These are phyloP conservation scores for Lactarius psammicola DNA, from an alignment of 768 basidiomycete genomes.

Conservation along the genomic window DNA sequence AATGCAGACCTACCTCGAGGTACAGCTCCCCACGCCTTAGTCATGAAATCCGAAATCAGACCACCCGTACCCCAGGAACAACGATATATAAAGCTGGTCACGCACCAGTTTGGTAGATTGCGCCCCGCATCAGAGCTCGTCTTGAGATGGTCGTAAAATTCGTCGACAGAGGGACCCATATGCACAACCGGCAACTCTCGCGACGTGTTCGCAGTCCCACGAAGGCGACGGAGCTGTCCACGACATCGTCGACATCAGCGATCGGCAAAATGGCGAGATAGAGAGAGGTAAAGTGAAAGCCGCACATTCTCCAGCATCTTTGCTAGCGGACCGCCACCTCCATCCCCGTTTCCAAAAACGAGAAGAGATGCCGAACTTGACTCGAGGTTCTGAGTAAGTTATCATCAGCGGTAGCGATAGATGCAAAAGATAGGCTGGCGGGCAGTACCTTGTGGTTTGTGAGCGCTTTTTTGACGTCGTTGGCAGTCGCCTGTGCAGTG, in stretches of 20 bases:
- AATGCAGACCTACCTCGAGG: conserved; percentile 58
- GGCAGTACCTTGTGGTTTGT: conserved; percentile 80
- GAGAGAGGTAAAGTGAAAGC: background rate
- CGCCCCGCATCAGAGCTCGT: conserved; percentile 60
- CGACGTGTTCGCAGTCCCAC: conserved; percentile 74
- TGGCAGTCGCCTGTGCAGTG: conserved; percentile 85
- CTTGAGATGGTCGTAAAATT: conserved; percentile 83
- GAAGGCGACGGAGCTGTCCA: conserved; percentile 77
- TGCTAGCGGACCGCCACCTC: conserved; percentile 81
- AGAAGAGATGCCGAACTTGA: conserved; percentile 75
- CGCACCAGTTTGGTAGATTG: conserved; percentile 82
- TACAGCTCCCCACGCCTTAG: conserved; percentile 83
- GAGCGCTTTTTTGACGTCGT: conserved; percentile 81
- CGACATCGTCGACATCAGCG: background rate
- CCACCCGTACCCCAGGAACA: background rate
- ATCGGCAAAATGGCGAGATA: no score
- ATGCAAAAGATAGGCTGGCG: background rate
- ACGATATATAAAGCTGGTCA: conserved; percentile 12
- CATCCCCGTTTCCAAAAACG: conserved; percentile 97
- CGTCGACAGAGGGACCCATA: conserved; percentile 88
- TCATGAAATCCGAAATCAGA: conserved; percentile 1
- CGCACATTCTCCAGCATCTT: conserved; percentile 93
- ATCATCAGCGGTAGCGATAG: background rate
- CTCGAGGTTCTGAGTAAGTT: conserved; percentile 64
- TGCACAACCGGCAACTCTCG: conserved; percentile 84